Conservation (phyloP, 805 yeast genomes). For the Teunomyces lycoperdinae region DNA sequence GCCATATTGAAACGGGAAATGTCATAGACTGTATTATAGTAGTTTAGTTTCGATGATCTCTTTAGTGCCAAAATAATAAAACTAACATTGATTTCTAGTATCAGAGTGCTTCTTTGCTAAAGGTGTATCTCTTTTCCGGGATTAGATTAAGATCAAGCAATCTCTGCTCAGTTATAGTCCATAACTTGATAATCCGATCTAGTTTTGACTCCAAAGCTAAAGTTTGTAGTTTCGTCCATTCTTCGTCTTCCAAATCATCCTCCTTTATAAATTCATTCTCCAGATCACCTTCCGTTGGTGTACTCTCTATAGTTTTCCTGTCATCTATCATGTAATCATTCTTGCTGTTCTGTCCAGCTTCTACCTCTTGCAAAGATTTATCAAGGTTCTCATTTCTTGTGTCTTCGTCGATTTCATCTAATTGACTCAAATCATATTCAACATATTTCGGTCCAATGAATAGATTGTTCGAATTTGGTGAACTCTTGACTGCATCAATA, state of each 20-base stretch:
- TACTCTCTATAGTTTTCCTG: not conserved
- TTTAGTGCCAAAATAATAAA: not conserved
- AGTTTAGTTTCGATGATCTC: not conserved
- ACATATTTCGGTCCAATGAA: conserved; percentile 19
- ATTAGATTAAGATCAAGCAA: conserved; percentile 34
- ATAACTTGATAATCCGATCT: conserved; percentile 55
- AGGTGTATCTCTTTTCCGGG: conserved; percentile 20
- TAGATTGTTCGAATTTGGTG: conserved; percentile 7
- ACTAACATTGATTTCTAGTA: not conserved
- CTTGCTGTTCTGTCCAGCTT: not conserved
- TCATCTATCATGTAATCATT: not conserved
- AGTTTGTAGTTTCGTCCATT: conserved; percentile 17
- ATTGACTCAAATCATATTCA: conserved; percentile 17
- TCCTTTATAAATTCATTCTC: conserved; percentile 13
- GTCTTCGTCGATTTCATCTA: conserved; percentile 5
- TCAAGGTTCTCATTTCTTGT: conserved; percentile 1
- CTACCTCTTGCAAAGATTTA: conserved; percentile 9
- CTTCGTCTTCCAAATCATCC: conserved; percentile 19
- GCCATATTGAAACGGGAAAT: conserved; percentile 43
- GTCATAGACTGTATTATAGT: conserved; percentile 30
- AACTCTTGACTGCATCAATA: not conserved
- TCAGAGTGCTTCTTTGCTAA: conserved; percentile 15
- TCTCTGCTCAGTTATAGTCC: conserved; percentile 64
- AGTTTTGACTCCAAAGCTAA: conserved; percentile 39
- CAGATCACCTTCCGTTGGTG: conserved; percentile 5